A percentile compares a stretch with the other conserved stretches of the same genome.
Evolutionary conservation across 2,329 filamentous ascomycete species (phyloP).

Genomic region (Diaporthe helianthi): DNA sequence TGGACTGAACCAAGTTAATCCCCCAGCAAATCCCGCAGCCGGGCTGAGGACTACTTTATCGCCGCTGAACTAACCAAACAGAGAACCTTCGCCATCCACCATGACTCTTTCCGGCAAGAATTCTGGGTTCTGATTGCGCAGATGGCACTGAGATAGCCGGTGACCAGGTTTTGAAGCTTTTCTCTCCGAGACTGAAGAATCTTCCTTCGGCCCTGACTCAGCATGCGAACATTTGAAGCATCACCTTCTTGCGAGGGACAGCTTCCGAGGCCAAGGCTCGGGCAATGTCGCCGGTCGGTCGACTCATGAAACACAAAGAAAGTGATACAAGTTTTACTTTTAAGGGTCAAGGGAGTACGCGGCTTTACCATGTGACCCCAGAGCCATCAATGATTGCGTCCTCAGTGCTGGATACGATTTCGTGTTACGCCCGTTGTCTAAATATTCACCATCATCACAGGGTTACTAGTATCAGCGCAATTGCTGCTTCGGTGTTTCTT

Average conservation of each 20-base stretch:
- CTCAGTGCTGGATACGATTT: neutral
- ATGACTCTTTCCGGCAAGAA: neutral
- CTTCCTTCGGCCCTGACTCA: neutral
- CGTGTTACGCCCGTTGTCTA: neutral
- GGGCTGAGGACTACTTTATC: neutral
- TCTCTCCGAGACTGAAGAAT: neutral
- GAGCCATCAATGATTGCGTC: too few relatives aligned
- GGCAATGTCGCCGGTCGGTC: too few relatives aligned
- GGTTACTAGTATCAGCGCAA: neutral
- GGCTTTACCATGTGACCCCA: too few relatives aligned
- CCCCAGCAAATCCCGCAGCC: neutral
- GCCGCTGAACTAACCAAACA: neutral
- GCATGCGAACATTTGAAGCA: neutral
- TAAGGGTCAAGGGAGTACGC: neutral
- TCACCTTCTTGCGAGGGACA: neutral
- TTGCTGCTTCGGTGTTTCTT: neutral
- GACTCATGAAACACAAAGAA: neutral
- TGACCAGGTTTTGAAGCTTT: neutral
- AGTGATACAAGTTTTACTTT: neutral
- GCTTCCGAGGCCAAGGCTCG: neutral
- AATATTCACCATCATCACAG: neutral
- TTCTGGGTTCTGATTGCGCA: neutral
- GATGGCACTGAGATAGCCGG: neutral
- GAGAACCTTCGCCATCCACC: neutral
- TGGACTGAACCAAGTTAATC: neutral